Evolutionary conservation across 257 asterid species (phyloP).

Genomic region (Nicotiana noctiflora): DNA sequence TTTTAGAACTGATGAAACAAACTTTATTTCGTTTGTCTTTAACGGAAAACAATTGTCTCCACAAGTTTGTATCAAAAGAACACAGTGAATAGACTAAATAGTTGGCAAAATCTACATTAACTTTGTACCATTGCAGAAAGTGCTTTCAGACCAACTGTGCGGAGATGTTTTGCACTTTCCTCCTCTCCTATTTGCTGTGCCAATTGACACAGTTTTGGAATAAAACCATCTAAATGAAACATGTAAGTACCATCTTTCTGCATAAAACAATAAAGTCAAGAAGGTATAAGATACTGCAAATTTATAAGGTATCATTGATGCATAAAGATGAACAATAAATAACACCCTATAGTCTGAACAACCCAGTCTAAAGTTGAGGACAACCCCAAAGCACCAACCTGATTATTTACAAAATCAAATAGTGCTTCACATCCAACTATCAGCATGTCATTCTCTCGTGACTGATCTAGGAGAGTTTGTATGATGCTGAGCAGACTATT

Average conservation of each 20-base stretch:
- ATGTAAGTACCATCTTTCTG: slow-evolving; percentile 87
- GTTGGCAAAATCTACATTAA: slow-evolving; percentile 9
- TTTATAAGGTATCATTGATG: background rate
- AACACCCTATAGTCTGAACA: background rate
- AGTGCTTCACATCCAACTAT: slow-evolving; percentile 81
- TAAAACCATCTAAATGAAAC: slow-evolving; percentile 79
- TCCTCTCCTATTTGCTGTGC: slow-evolving; percentile 92
- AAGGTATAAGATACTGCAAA: background rate
- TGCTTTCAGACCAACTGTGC: slow-evolving; percentile 75
- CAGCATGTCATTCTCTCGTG: slow-evolving; percentile 69
- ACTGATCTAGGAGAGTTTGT: slow-evolving; percentile 75
- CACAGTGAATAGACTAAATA: background rate
- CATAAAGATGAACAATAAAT: background rate
- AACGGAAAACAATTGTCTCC: background rate
- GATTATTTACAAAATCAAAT: slow-evolving; percentile 91
- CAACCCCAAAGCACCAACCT: slow-evolving; percentile 37
- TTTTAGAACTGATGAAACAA: background rate
- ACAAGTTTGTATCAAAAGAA: background rate
- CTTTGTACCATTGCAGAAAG: slow-evolving; percentile 73
- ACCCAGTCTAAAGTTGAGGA: slow-evolving; percentile 6
- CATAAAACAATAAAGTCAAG: slow-evolving; percentile 15
- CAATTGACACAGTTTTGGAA: slow-evolving; percentile 85
- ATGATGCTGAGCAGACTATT: slow-evolving; percentile 70
- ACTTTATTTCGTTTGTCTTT: background rate
- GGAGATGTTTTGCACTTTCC: slow-evolving; percentile 44